Evolutionary conservation across 345 rosid species (phyloP).

Genomic region (Corymbia maculata): DNA sequence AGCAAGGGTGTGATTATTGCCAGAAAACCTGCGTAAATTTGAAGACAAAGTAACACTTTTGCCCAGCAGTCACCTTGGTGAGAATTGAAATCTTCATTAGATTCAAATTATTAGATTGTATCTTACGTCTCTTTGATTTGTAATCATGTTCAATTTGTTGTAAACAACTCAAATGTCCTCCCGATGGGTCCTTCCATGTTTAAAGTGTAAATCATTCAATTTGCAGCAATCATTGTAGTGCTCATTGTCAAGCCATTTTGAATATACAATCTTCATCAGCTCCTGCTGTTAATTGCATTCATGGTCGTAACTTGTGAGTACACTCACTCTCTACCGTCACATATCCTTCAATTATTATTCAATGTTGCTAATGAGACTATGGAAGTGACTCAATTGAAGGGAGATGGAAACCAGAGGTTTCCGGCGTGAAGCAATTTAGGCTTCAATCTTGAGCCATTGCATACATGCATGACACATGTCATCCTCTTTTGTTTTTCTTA

Average conservation of each 20-base stretch:
- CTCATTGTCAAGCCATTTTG: neutral
- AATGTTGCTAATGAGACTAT: neutral
- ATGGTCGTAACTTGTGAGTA: neutral
- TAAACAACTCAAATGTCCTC: neutral
- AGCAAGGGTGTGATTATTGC: neutral
- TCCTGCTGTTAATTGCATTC: neutral
- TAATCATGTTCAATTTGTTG: neutral
- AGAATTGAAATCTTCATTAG: neutral
- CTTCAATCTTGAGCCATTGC: neutral
- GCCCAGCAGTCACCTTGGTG: neutral
- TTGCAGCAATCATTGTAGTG: neutral
- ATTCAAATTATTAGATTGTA: fast-evolving
- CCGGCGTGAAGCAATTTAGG: neutral
- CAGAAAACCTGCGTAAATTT: too few species aligned
- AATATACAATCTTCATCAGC: neutral
- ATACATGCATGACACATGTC: neutral
- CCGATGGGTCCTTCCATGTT: neutral
- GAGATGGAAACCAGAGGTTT: neutral
- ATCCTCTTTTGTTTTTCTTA: neutral
- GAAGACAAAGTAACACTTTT: neutral
- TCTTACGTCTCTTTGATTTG: neutral
- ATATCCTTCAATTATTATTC: neutral
- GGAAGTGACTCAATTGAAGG: neutral
- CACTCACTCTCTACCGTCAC: neutral
- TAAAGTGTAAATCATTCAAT: neutral